Percentiles rank a stretch among this genome's conserved stretches.
Conservation (phyloP, 768 basidiomycete species). For the Phlebiopsis gigantea region DNA sequence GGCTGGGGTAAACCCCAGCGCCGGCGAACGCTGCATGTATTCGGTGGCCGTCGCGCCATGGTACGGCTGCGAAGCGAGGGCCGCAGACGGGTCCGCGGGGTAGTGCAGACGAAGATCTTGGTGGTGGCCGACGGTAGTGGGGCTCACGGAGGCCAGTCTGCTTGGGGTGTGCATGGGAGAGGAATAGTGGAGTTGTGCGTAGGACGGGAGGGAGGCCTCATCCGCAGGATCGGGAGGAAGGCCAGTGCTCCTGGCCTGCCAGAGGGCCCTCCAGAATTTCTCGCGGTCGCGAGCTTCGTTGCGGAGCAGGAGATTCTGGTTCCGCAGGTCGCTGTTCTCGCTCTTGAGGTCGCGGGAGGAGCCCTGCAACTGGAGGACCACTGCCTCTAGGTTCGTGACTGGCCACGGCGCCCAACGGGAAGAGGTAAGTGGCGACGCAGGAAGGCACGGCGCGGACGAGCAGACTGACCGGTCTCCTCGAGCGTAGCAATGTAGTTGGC, state of each 20-base stretch:
- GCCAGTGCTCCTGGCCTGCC: conserved; percentile 51
- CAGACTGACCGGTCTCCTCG: conserved; percentile 62
- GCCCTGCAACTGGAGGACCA: conserved; percentile 79
- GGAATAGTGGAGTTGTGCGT: conserved; percentile 17
- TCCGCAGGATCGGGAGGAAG: conserved; percentile 32
- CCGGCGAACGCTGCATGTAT: conserved; percentile 44
- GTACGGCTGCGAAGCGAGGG: conserved; percentile 41
- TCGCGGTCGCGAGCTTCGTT: conserved; percentile 68
- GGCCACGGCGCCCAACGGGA: conserved; percentile 5
- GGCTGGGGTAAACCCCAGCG: conserved; percentile 32
- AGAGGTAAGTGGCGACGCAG: conserved; percentile 8
- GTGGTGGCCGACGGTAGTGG: conserved; percentile 28
- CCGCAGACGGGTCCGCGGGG: conserved; percentile 39
- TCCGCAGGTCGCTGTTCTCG: conserved; percentile 56
- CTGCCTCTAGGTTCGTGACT: conserved; percentile 83
- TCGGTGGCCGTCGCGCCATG: conserved; percentile 31
- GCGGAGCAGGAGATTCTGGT: conserved; percentile 60
- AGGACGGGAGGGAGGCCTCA: conserved; percentile 45
- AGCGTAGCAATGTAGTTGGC: conserved; percentile 86
- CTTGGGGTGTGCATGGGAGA: conserved; percentile 20
- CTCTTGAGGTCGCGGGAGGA: conserved; percentile 64
- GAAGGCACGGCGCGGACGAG: conserved; percentile 5
- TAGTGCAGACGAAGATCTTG: conserved; percentile 45
- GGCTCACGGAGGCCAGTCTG: conserved; percentile 21
- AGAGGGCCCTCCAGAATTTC: conserved; percentile 66